These are phyloP conservation scores for Anethum foeniculum DNA, from an alignment of 140 eudicot species.

Conservation along the genomic window DNA sequence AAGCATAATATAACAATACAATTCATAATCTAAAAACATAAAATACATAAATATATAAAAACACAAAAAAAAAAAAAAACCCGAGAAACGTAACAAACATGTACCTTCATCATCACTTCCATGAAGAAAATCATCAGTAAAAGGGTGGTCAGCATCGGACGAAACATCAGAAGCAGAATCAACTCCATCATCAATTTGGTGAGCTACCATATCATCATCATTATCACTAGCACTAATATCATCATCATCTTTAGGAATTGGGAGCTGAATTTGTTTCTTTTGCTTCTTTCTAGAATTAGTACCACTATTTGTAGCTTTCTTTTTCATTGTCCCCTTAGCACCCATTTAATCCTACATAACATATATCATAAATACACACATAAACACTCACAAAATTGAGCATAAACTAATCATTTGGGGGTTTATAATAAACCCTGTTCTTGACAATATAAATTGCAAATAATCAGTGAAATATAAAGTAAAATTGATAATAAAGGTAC, in stretches of 20 bases:
- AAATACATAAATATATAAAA: not conserved
- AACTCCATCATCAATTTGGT: constrained; percentile 31
- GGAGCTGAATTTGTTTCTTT: constrained; percentile 21
- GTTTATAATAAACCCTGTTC: too few relatives aligned
- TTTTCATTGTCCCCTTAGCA: constrained; percentile 16
- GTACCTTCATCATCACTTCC: constrained; percentile 36
- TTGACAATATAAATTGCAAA: too few relatives aligned
- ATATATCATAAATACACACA: not conserved
- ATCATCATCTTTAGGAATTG: constrained; percentile 24
- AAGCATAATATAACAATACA: constrained; percentile 22
- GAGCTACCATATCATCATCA: constrained; percentile 27
- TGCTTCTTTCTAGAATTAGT: constrained; percentile 36
- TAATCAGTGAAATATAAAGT: not conserved
- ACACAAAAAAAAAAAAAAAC: not conserved
- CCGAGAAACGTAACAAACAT: too few relatives aligned
- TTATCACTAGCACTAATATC: constrained; percentile 31
- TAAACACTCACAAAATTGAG: too few relatives aligned
- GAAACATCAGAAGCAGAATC: constrained; percentile 51
- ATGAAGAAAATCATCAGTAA: constrained; percentile 50
- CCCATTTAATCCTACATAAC: not conserved
- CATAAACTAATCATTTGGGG: too few relatives aligned
- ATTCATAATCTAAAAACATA: too few relatives aligned
- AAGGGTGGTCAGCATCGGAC: constrained; percentile 58
- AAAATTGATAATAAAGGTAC: not conserved
- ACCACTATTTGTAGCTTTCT: constrained; percentile 4